Base-by-base conservation (phyloP, 2,329 filamentous ascomycete genomes). In the Fusarium globosum region DNA sequence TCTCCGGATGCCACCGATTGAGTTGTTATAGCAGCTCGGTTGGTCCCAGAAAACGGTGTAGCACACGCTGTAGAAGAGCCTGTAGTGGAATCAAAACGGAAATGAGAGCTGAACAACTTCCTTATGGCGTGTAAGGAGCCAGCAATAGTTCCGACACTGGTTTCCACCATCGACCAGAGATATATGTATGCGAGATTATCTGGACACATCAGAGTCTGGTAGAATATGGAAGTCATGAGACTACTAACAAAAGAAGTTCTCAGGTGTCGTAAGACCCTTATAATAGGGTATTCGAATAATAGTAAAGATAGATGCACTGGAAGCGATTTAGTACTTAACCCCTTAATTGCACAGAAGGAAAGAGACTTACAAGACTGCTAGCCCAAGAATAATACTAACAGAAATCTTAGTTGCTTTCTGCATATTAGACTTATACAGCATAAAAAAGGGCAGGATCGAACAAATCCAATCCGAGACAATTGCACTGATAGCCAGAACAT, bases 311-410 rank as follows among this genome's bases (percentile, higher is more conserved):
- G 42, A 45, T 26, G 42, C 42, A 26, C 42, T 45, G 4, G 0
- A 8, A 18, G n/a, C 1, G 7, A 15, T 3, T 45, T 26, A 45
- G 42, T 1, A 45, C 16, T 4, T 4, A 4, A 20, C 3, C 11
- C 9, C 5, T 1, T 1, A 20, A 9, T 26, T 3, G 2, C 7
- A 45, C 16, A 26, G 7, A 6, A 3, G 23, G 3, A 26, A 4
- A 45, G 12, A 45, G 7, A 14, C 23, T 45, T 26, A 45, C 42
- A 45, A 45, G 20, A 45, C 42, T 45, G 23, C 42, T 26, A 45
- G 42, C 2, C 23, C 12, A 26, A 45, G 42, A 26, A 45, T 26
- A 26, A 45, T 26, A 10, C 4, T 20, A 9, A 45, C 7, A 26
- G 42, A 45, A 20, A 45, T 18, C 12, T 20, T 45, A 0, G 23